Percentiles rank a stretch among this genome's conserved stretches.
Evolutionary conservation across 768 basidiomycete species (phyloP).

Genomic region (Goffeauzyma gilvescens): DNA sequence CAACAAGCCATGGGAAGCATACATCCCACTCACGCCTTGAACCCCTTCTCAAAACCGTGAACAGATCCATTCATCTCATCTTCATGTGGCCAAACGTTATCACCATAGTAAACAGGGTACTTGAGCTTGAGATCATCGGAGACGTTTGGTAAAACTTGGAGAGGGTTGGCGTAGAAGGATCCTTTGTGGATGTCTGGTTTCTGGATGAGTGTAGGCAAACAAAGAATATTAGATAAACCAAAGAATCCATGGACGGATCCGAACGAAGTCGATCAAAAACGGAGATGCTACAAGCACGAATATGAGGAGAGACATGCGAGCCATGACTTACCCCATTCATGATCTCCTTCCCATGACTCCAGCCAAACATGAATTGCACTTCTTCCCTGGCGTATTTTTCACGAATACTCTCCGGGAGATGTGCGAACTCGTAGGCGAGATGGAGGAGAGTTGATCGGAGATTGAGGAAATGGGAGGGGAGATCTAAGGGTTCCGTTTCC

Average conservation of each 20-base stretch:
- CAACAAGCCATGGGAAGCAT: not conserved
- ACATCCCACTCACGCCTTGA: slow-evolving; percentile 53
- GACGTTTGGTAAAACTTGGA: slow-evolving; percentile 49
- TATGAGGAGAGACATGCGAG: not conserved
- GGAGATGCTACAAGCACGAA: not conserved
- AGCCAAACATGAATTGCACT: slow-evolving; percentile 84
- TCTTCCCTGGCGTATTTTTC: slow-evolving; percentile 57
- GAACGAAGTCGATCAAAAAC: too few relatives aligned
- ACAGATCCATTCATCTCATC: slow-evolving; percentile 8
- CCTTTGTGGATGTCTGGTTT: slow-evolving; percentile 63
- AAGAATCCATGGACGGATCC: too few relatives aligned
- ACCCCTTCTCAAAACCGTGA: slow-evolving; percentile 68
- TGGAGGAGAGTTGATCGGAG: slow-evolving; percentile 56
- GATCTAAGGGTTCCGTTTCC: too few relatives aligned
- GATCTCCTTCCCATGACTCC: slow-evolving; percentile 95
- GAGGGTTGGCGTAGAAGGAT: slow-evolving; percentile 76
- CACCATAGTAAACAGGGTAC: slow-evolving; percentile 68
- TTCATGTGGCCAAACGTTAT: slow-evolving; percentile 56
- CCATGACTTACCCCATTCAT: slow-evolving; percentile 55
- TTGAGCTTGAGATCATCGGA: slow-evolving; percentile 38
- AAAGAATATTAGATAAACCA: not conserved
- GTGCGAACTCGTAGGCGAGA: slow-evolving; percentile 56
- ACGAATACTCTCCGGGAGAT: slow-evolving; percentile 44
- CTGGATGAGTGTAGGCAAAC: slow-evolving; percentile 5
- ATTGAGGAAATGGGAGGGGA: slow-evolving; percentile 46